phyloP scores from a whole-genome alignment of 2,329 filamentous ascomycete genomes.

The Macroventuria anomochaeta region DNA sequence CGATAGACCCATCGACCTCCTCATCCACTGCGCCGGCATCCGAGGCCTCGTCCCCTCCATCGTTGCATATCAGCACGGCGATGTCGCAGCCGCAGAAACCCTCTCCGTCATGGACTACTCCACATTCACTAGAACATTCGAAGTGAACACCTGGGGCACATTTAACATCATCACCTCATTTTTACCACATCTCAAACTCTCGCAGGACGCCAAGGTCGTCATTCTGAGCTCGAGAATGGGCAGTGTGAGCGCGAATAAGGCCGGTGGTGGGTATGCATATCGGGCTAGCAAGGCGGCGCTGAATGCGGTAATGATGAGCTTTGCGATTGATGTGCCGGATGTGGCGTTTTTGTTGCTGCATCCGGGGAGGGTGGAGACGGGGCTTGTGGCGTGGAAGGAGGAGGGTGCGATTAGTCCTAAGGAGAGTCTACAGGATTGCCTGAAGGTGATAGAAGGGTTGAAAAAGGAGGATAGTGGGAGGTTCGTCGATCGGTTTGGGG shows the following conservation, averaged over 20 bases:
- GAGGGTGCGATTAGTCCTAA: slow-evolving; percentile 53
- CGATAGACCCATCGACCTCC: slow-evolving; percentile 43
- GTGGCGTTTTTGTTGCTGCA: slow-evolving; percentile 53
- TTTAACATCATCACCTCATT: slow-evolving; percentile 51
- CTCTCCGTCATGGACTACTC: slow-evolving; percentile 48
- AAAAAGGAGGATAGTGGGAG: slow-evolving; percentile 44
- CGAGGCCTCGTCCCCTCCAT: slow-evolving; percentile 51
- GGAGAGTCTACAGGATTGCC: slow-evolving; percentile 51
- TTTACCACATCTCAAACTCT: slow-evolving; percentile 42
- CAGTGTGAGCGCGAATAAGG: slow-evolving; percentile 49
- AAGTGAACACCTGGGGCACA: slow-evolving; percentile 53
- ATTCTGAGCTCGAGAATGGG: slow-evolving; percentile 55
- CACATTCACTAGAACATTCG: slow-evolving; percentile 50
- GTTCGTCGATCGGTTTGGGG: slow-evolving; percentile 55
- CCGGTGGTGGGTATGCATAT: slow-evolving; percentile 56
- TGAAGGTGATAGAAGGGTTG: slow-evolving; percentile 48
- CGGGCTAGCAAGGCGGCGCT: slow-evolving; percentile 56
- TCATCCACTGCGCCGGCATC: slow-evolving; percentile 55
- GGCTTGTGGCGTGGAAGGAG: slow-evolving; percentile 53
- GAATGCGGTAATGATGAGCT: slow-evolving; percentile 54
- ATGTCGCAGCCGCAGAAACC: slow-evolving; percentile 53
- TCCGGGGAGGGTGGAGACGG: slow-evolving; percentile 55
- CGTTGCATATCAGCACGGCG: slow-evolving; percentile 29
- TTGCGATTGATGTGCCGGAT: slow-evolving; percentile 53
- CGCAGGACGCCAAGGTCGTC: slow-evolving; percentile 42